These are phyloP conservation scores for Moesziomyces sp. DNA, from an alignment of 1,284 basidiomycete genomes.

Conservation along the genomic window DNA sequence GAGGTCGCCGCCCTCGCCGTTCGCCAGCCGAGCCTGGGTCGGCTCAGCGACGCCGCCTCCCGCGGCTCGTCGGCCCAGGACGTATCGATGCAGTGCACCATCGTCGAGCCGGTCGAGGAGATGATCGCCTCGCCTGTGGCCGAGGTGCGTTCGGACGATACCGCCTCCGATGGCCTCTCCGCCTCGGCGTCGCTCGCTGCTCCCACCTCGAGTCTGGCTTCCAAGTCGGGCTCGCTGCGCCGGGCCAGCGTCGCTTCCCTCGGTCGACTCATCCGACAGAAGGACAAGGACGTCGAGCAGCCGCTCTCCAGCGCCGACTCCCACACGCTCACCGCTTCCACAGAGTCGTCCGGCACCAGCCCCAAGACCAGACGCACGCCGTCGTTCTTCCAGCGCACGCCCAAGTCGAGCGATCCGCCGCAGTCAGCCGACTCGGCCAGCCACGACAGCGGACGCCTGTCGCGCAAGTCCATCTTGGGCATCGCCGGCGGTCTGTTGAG, in stretches of 20 bases:
- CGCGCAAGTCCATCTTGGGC: slow-evolving; percentile 60
- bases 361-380: slow-evolving; percentile 49
- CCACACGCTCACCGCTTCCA: slow-evolving; percentile 11
- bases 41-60: slow-evolving; percentile 23
- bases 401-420: slow-evolving; percentile 36
- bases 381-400: slow-evolving; percentile 47
- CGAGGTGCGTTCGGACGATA: neutral
- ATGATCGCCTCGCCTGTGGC: slow-evolving; percentile 15
- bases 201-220: slow-evolving; percentile 1
- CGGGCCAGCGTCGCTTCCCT: slow-evolving; percentile 37
- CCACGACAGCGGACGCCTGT: slow-evolving; percentile 44
- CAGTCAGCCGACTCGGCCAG: slow-evolving; percentile 13
- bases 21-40: slow-evolving; percentile 20
- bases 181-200: slow-evolving; percentile 3
- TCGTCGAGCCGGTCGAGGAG: slow-evolving; percentile 29
- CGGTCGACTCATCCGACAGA: slow-evolving; percentile 28
- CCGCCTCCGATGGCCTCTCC: neutral
- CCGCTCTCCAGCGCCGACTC: slow-evolving; percentile 13
- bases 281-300: slow-evolving; percentile 28
- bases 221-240: slow-evolving; percentile 29
- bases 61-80: slow-evolving; percentile 30
- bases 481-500: slow-evolving; percentile 45
- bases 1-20: slow-evolving; percentile 40
- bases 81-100: slow-evolving; percentile 19
- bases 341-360: slow-evolving; percentile 30